Conservation (phyloP, 257 asterid genomes). For the Przewalskia tangutica region DNA sequence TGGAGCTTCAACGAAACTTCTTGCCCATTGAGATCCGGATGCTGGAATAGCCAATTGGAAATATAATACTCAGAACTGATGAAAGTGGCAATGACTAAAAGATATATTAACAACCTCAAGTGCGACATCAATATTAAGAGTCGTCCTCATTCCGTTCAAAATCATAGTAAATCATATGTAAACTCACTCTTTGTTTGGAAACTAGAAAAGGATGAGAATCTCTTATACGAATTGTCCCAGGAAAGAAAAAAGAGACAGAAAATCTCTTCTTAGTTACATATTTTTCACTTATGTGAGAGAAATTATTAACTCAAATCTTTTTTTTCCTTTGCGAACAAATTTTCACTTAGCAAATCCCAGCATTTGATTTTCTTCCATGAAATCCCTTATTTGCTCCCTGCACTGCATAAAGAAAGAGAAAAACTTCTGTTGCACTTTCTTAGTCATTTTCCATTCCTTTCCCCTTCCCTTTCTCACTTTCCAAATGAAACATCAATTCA, state of each 20-base stretch:
- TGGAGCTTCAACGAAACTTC: conserved; percentile 35
- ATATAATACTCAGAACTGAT: neutral
- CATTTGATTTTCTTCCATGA: neutral
- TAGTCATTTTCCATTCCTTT: neutral
- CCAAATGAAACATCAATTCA: neutral
- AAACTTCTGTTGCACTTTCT: neutral
- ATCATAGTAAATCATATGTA: neutral
- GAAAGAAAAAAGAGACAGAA: neutral
- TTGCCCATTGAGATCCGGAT: conserved; percentile 44
- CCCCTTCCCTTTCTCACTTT: neutral
- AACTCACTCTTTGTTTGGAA: neutral
- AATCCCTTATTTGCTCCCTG: neutral
- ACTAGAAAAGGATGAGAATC: neutral
- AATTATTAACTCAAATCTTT: neutral
- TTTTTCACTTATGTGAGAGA: neutral
- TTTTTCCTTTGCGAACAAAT: neutral
- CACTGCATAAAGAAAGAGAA: neutral
- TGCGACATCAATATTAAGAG: neutral
- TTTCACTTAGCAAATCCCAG: neutral
- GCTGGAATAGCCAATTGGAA: conserved; percentile 24
- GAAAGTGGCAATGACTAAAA: neutral
- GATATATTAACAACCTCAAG: neutral
- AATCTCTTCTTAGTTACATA: neutral
- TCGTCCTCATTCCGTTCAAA: neutral
- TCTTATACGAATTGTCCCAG: neutral